Base-by-base conservation (phyloP, 148 eudicot species). In the Dianthus caryophyllus region DNA sequence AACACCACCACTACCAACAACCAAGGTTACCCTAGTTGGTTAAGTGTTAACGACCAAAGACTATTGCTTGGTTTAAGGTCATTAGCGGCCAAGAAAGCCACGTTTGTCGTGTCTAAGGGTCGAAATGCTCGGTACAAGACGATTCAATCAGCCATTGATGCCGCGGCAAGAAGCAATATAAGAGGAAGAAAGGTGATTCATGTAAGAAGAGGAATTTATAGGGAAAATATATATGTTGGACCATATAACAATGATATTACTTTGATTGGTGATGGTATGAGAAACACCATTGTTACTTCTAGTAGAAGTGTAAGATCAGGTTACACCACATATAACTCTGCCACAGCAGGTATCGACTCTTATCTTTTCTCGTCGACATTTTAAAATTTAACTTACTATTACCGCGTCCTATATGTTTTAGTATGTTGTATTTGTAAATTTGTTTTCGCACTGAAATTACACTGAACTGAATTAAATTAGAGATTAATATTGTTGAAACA, bases 201-300 rank as follows among this genome's bases (percentile, higher is more conserved):
- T 54, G 72, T 81, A 18, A 77, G 52, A 56, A 68, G 41, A 70
- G 90, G 90, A 9, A 50, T 77, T 36, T 85, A 85, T 50, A 70
- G 57, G 59, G 90, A 85, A 65, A 76, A 79, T 33, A 70, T 85
- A 0, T 64, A 73, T 44, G 75, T 85, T 4, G 68, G 56, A 27
- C 71, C 80, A 14, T 53, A 75, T 15, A 74, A 78, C 64, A 73
- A 72, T 72, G 83, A 84, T 51, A 77, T 90, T 54, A 87, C 79
- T 80, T 66, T 90, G 68, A 73, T 87, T 56, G 97, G 97, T 4
- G 88, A 85, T 53, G 97, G 97, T 6, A 56, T 74, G 17, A 75
- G 80, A 67, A n/a, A 61, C 15, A 90, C 97, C 9, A 64, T 82
- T 14, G 74, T 90, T 33, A 85, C 93, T 30, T 81, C 83, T 52